A percentile compares a stretch with the other conserved stretches of the same genome.
Conservation (phyloP, 2,329 filamentous ascomycete genomes). For the Exophiala mesophila region DNA sequence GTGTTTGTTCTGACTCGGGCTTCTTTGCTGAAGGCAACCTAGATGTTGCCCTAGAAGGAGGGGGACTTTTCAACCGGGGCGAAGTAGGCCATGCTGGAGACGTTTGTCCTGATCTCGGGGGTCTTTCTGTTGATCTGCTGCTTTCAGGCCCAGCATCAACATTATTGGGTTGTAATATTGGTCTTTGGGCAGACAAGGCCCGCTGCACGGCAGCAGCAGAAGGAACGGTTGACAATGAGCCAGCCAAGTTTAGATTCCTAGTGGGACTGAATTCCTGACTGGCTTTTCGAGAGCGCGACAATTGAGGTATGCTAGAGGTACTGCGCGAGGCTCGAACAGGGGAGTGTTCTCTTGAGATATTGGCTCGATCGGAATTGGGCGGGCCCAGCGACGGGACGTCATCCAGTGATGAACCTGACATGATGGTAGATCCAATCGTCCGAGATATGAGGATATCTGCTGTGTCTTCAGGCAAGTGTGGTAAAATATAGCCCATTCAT, state of each 20-base stretch:
- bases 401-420: constrained; percentile 12
- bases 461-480: no score
- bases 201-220: constrained; percentile 61
- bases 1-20: constrained; percentile 41
- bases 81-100: constrained; percentile 71
- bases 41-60: constrained; percentile 50
- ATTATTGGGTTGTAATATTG: constrained; percentile 57
- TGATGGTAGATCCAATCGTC: no score
- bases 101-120: constrained; percentile 41
- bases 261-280: constrained; percentile 63
- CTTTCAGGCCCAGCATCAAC: constrained; percentile 60
- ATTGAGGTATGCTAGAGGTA: constrained; percentile 26
- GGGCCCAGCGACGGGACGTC: constrained; percentile 9
- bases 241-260: constrained; percentile 41
- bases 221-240: constrained; percentile 42
- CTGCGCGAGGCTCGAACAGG: constrained; percentile 21
- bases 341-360: constrained; percentile 17
- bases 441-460: no score
- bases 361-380: constrained; percentile 5
- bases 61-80: constrained; percentile 71
- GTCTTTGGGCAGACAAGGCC: constrained; percentile 63
- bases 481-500: no score
- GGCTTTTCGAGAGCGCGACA: constrained; percentile 58
- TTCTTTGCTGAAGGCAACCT: constrained; percentile 35
- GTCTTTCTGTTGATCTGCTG: constrained; percentile 62